A percentile compares a stretch with the other conserved stretches of the same genome.
These are phyloP conservation scores for Secale cereale DNA, from an alignment of 176 grass and related monocot genomes.

Conservation along the genomic window DNA sequence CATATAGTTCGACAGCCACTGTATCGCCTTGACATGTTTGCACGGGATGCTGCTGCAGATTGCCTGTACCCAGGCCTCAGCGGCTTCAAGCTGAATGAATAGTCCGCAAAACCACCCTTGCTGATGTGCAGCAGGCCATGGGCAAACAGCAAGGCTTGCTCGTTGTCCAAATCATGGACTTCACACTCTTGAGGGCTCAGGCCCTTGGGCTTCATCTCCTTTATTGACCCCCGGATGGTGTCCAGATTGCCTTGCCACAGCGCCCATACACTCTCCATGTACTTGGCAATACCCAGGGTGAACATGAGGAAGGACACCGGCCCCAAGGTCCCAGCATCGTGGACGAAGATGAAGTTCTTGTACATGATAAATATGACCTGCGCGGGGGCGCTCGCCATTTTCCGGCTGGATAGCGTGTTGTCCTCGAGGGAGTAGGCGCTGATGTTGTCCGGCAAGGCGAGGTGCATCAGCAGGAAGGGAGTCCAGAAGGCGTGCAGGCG, in stretches of 20 bases:
- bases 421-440: constrained; percentile 37
- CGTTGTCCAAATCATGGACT: not conserved
- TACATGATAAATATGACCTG: constrained; percentile 5
- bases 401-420: constrained; percentile 8
- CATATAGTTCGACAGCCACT: not conserved
- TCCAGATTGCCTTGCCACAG: not conserved
- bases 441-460: too few relatives aligned
- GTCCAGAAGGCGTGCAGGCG: constrained; percentile 30
- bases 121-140: constrained; percentile 36
- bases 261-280: not conserved
- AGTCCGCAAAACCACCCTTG: not conserved
- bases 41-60: too few relatives aligned
- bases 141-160: not conserved
- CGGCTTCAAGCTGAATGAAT: not conserved
- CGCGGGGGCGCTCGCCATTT: not conserved
- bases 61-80: not conserved
- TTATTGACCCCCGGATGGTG: constrained; percentile 6
- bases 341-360: not conserved
- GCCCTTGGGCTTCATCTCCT: not conserved
- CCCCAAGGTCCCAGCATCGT: not conserved
- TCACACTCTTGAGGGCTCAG: not conserved
- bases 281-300: constrained; percentile 19
- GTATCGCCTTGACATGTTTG: not conserved
- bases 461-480: too few relatives aligned
- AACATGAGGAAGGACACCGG: constrained; percentile 3